Base-by-base conservation (phyloP, 1,284 basidiomycete species). In the Puccinia triticina region DNA sequence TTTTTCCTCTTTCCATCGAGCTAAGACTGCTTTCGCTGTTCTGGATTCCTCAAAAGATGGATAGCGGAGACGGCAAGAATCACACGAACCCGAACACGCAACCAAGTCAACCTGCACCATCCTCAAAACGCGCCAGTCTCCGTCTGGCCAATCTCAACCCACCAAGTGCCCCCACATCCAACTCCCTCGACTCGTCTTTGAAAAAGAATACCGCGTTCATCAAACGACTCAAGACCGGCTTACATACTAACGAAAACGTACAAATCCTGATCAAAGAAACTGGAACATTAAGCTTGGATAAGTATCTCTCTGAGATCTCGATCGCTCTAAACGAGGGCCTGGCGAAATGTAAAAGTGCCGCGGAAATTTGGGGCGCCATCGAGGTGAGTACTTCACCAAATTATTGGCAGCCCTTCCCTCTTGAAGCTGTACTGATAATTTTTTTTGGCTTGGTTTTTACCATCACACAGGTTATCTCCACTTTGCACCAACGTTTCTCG, bases 241-340 rank as follows among this genome's bases (percentile, higher is more conserved):
- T 95, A 85, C 92, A 92, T 73, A 69, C 84, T 10, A 86, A 89
- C 43, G 94, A 94, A 84, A 92, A 93, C 86, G 91, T 91, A 76
- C 93, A 95, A 84, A 92, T 93, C 85, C 91, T 97, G 83, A 88
- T 96, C 85, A 96, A 96, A 88, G 97, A 99, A 86, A 91, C 97
- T 84, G 92, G 94, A 83, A 90, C 92, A 0, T 90, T 99, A 69
- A 92, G 94, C 4, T 89, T 99, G 72, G 94, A 95, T 88, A 99
- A 98, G 88, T 98, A 99, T 87, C 90, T 96, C 77, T 96, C 98
- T 85, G 97, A 99, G 88, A 92, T 98, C 83, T 92, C 93, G 0
- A 91, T 92, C 16, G 95, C 95, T 1, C 89, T 92, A 0, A 89
- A 94, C 0, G 97, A 99, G 86, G 96, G 97, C 0, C 89, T 96